These are phyloP conservation scores for Pythium biforme DNA, from an alignment of 352 stramenopile species.

Conservation along the genomic window DNA sequence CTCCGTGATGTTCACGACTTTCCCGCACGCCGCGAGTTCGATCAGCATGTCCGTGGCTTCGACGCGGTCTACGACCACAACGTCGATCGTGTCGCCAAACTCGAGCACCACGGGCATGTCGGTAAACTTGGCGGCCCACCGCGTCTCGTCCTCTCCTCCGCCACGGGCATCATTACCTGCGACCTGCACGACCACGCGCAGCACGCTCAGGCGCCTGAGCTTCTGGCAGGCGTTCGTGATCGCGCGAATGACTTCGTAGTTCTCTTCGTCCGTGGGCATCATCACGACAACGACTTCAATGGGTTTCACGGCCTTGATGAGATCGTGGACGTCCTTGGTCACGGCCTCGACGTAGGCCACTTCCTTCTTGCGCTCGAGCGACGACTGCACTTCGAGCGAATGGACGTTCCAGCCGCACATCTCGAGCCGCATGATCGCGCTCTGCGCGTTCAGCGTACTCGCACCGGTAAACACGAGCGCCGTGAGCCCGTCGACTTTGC, in stretches of 20 bases:
- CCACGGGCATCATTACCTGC: conserved; percentile 24
- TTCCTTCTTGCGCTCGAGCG: conserved; percentile 28
- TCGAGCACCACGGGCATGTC: conserved; percentile 55
- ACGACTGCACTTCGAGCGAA: conserved; percentile 38
- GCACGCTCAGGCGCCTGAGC: conserved; percentile 41
- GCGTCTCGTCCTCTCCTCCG: conserved; percentile 19
- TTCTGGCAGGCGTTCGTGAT: conserved; percentile 48
- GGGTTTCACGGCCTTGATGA: conserved; percentile 36
- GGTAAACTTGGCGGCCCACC: conserved; percentile 46
- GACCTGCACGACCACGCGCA: conserved; percentile 60
- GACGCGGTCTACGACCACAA: conserved; percentile 55
- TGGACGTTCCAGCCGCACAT: conserved; percentile 63
- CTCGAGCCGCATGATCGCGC: conserved; percentile 48
- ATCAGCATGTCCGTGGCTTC: conserved; percentile 71
- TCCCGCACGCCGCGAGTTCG: conserved; percentile 56
- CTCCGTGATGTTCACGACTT: conserved; percentile 57
- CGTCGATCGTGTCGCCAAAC: conserved; percentile 62
- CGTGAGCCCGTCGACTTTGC: conserved; percentile 54
- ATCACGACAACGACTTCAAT: conserved; percentile 61
- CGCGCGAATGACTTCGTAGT: conserved; percentile 51
- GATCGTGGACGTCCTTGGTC: conserved; percentile 31
- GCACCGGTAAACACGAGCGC: conserved; percentile 36
- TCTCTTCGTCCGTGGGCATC: conserved; percentile 58
- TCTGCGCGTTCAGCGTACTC: conserved; percentile 30
- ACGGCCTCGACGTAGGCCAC: conserved; percentile 26